Conservation (phyloP, 2,329 filamentous ascomycete species). For the Aspergillus awamori region DNA sequence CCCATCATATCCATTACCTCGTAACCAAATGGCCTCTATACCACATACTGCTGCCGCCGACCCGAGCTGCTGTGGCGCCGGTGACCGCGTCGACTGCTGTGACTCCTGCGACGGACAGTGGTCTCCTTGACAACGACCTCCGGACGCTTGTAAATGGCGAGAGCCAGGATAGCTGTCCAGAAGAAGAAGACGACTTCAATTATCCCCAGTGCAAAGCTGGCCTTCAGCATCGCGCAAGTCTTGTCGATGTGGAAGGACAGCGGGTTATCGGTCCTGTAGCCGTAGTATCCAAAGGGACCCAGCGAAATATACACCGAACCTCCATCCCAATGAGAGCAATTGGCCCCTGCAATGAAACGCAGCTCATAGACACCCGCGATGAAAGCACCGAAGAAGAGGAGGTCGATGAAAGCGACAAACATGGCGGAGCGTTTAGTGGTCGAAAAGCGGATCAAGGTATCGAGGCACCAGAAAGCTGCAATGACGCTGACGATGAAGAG, state of each 20-base stretch:
- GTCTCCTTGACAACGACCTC: slow-evolving; percentile 46
- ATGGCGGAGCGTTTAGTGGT: slow-evolving; percentile 60
- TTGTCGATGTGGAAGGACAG: slow-evolving; percentile 66
- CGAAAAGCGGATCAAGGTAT: slow-evolving; percentile 62
- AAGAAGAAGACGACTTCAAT: slow-evolving; percentile 84
- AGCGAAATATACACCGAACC: slow-evolving; percentile 61
- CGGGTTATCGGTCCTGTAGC: slow-evolving; percentile 47
- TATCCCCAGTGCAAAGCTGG: slow-evolving; percentile 84
- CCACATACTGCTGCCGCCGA: slow-evolving; percentile 34
- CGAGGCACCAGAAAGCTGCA: slow-evolving; percentile 62
- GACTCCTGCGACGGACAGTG: slow-evolving; percentile 36
- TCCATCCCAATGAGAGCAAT: slow-evolving; percentile 67
- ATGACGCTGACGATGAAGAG: slow-evolving; percentile 68
- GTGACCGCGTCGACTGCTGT: slow-evolving; percentile 39
- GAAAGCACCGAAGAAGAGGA: slow-evolving; percentile 65
- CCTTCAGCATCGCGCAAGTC: slow-evolving; percentile 90
- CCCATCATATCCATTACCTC: slow-evolving; percentile 2
- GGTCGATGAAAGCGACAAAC: slow-evolving; percentile 65
- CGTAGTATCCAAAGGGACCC: slow-evolving; percentile 63
- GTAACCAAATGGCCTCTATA: slow-evolving; percentile 18
- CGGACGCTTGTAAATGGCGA: slow-evolving; percentile 43
- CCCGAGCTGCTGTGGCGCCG: slow-evolving; percentile 35
- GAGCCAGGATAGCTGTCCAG: slow-evolving; percentile 71
- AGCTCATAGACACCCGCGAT: slow-evolving; percentile 63
- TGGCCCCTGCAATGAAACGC: slow-evolving; percentile 59